Evolutionary conservation across 2,329 filamentous ascomycete genomes (phyloP).

Genomic region (Ceratocystis cubensis): DNA sequence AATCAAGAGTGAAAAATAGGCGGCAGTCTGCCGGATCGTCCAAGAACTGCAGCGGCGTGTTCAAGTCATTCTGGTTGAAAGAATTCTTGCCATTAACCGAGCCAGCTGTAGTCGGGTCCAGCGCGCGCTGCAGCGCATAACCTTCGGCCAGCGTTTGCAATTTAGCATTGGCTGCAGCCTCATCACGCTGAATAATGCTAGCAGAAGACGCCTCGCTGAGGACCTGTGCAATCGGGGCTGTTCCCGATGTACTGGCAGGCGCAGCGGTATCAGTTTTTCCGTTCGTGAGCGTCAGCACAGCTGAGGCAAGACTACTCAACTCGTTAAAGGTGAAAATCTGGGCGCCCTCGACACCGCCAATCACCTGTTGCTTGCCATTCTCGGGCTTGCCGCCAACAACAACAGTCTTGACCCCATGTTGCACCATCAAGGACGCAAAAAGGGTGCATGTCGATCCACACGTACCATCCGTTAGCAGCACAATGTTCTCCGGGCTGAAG

Average conservation of each 20-base stretch:
- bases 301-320: slow-evolving; percentile 25
- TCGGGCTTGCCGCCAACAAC: slow-evolving; percentile 49
- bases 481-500: slow-evolving; percentile 21
- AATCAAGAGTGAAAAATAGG: slow-evolving; percentile 44
- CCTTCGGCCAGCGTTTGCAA: slow-evolving; percentile 28
- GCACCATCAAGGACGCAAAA: slow-evolving; percentile 37
- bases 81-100: slow-evolving; percentile 24
- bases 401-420: slow-evolving; percentile 27
- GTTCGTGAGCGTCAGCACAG: slow-evolving; percentile 24
- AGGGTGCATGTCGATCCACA: slow-evolving; percentile 24
- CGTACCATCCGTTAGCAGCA: slow-evolving; percentile 24
- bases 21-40: slow-evolving; percentile 50
- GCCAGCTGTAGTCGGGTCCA: slow-evolving; percentile 24
- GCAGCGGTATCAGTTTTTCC: slow-evolving; percentile 14
- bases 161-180: slow-evolving; percentile 22
- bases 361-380: slow-evolving; percentile 43
- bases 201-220: not conserved
- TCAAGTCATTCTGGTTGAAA: slow-evolving; percentile 23
- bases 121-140: slow-evolving; percentile 27
- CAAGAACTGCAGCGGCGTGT: slow-evolving; percentile 43
- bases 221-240: not conserved
- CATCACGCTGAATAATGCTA: slow-evolving; percentile 1
- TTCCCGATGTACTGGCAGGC: not conserved
- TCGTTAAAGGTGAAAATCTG: slow-evolving; percentile 23
- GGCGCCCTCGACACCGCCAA: slow-evolving; percentile 47